Evolutionary conservation across 148 eudicot species (phyloP).

Genomic region (Tetragonia tetragonoides): DNA sequence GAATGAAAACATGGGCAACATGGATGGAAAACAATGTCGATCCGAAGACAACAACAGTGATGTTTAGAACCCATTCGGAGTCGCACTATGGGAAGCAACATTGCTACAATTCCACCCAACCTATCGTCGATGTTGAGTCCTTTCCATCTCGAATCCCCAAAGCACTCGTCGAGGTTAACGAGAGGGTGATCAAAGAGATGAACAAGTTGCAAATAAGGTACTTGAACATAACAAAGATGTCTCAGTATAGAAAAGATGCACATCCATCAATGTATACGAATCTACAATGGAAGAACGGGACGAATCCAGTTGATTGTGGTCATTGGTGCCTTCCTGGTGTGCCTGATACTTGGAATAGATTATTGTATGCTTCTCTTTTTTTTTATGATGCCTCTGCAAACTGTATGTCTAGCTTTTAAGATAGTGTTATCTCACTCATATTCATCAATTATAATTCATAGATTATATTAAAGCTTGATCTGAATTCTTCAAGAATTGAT

Average conservation of each 20-base stretch:
- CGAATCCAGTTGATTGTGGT: constrained; percentile 30
- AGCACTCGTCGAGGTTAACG: neutral
- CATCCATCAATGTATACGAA: constrained; percentile 12
- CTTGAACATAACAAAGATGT: neutral
- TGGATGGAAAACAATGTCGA: constrained; percentile 41
- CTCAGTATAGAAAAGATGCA: neutral
- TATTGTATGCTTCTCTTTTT: constrained; percentile 35
- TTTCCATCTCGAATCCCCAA: neutral
- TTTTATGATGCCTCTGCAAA: neutral
- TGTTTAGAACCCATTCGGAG: constrained; percentile 49
- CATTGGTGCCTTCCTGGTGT: constrained; percentile 51
- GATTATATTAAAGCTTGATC: no score
- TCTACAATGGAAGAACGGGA: constrained; percentile 14
- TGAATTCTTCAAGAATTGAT: no score
- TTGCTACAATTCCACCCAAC: constrained; percentile 50
- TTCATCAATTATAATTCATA: no score
- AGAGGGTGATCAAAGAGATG: neutral
- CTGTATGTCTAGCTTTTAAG: no score
- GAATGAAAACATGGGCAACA: constrained; percentile 45
- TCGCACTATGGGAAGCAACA: constrained; percentile 36
- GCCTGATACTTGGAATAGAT: constrained; percentile 46
- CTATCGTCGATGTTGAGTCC: constrained; percentile 34
- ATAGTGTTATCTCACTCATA: no score
- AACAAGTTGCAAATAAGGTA: neutral
- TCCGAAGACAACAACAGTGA: constrained; percentile 38